Evolutionary conservation across 208 protist genomes (phyloP).

Genomic region (Wallacemonas sp.): DNA sequence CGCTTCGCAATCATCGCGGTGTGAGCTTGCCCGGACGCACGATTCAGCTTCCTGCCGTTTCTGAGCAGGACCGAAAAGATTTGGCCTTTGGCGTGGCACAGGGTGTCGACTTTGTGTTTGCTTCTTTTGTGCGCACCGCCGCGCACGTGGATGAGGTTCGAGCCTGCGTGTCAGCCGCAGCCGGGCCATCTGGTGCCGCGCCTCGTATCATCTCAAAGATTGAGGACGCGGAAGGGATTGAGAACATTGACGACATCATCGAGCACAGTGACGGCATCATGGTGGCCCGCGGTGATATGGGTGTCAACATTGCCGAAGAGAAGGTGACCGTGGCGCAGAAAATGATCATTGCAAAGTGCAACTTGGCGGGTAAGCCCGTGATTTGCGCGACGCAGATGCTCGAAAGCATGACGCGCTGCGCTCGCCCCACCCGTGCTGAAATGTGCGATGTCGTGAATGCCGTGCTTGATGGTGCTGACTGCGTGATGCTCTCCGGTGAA

Average conservation of each 20-base stretch:
- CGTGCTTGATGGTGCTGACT: slow-evolving; percentile 98
- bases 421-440: slow-evolving; percentile 98
- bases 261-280: slow-evolving; percentile 97
- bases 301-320: slow-evolving; percentile 98
- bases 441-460: slow-evolving; percentile 97
- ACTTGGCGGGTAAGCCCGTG: slow-evolving; percentile 97
- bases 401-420: slow-evolving; percentile 97
- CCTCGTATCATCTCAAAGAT: slow-evolving; percentile 98
- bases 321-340: slow-evolving; percentile 98
- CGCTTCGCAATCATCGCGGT: slow-evolving; percentile 79
- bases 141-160: slow-evolving; percentile 95
- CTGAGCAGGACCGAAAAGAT: slow-evolving; percentile 93
- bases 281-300: slow-evolving; percentile 99
- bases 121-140: slow-evolving; percentile 97
- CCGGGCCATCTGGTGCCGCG: slow-evolving; percentile 20
- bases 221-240: slow-evolving; percentile 97
- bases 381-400: slow-evolving; percentile 99
- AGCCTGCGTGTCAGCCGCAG: slow-evolving; percentile 73
- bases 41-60: slow-evolving; percentile 87
- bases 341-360: slow-evolving; percentile 99
- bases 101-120: slow-evolving; percentile 98
- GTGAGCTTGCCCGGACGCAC: slow-evolving; percentile 86
- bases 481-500: slow-evolving; percentile 99
- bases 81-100: slow-evolving; percentile 94
- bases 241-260: slow-evolving; percentile 98